Percentiles rank a stretch among this genome's conserved stretches.
Conservation (phyloP, 1,284 basidiomycete genomes). For the Ceratobasidium sp. region DNA sequence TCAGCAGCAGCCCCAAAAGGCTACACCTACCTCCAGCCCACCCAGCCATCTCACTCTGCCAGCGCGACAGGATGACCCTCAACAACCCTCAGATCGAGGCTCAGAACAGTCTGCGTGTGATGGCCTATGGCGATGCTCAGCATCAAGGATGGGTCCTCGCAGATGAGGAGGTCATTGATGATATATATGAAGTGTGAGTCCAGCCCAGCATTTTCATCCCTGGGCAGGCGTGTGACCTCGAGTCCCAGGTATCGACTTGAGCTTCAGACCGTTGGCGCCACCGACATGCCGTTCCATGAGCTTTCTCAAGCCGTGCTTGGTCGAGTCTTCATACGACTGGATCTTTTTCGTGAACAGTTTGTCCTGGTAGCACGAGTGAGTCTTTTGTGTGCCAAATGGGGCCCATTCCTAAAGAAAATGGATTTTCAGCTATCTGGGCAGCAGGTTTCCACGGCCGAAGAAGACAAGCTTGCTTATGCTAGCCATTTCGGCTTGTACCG, state of each 20-base stretch:
- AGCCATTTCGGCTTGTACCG: conserved; percentile 58
- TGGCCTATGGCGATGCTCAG: conserved; percentile 10
- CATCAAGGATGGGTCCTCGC: conserved; percentile 54
- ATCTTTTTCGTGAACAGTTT: conserved; percentile 48
- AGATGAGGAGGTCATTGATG: conserved; percentile 55
- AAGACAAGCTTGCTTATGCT: conserved; percentile 53
- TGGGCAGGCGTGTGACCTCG: conserved; percentile 5
- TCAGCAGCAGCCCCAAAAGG: background rate
- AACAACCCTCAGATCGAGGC: conserved; percentile 45
- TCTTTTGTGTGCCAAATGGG: conserved; percentile 40
- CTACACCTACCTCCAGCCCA: background rate
- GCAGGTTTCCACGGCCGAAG: conserved; percentile 51
- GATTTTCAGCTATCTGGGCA: conserved; percentile 42
- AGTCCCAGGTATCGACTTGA: conserved; percentile 58
- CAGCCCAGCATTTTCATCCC: background rate
- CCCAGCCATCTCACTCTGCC: conserved; percentile 14
- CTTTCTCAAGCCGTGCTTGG: conserved; percentile 51
- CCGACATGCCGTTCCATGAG: conserved; percentile 55
- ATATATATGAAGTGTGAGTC: conserved; percentile 57
- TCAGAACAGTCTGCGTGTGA: conserved; percentile 20
- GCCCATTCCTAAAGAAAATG: conserved; percentile 31
- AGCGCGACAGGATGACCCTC: conserved; percentile 22
- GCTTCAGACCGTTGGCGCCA: conserved; percentile 68
- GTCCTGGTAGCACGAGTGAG: conserved; percentile 52
- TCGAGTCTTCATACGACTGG: conserved; percentile 52